Base-by-base conservation (phyloP, 1,139 yeast species). In the Yamadazyma dendronema region DNA sequence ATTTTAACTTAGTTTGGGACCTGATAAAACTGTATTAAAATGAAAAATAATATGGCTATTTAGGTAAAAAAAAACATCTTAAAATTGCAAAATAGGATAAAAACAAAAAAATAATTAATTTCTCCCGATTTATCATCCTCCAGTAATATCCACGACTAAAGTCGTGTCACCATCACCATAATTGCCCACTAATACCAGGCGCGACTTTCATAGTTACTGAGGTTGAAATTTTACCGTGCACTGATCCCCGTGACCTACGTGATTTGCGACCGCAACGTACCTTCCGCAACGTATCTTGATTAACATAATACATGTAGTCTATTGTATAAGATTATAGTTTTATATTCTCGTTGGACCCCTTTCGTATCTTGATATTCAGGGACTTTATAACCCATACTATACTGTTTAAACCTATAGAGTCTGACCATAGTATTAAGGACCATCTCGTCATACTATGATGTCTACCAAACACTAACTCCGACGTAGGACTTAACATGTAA, bases 11-110 rank as follows among this genome's bases (percentile, higher is more conserved):
- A 23, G 12, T 25, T 23, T 14, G n/a, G 29, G 29, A 26, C 8
- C n/a, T 26, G 29, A 26, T 26, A 26, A 8, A 26, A 24, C 8
- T 9, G 6, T 5, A 23, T 10, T 19, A 28, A 30, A 35, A 14
- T 30, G 30, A 30, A 35, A 35, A 35, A 7, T 19, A 35, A 30
- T 16, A 12, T 35, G 6, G 23, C 30, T 7, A 10, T 17, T 35
- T 35, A 6, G 34, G 28, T 15, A 17, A 28, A 28, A 28, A 27
- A 14, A n/a, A 27, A 27, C 6, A 6, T 10, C 5, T 24, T 28
- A 28, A 28, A 30, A 24, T 35, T 35, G 37, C 37, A 34, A 29
- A 35, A 29, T 7, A 17, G 26, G 22, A 16, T 23, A 35, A 35
- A 35, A 25, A 25, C 16, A 34, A 34, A 34, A 9, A n/a, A 4